Base-by-base conservation (phyloP, 164 flowering plant genomes). In the Vitis rupestris region DNA sequence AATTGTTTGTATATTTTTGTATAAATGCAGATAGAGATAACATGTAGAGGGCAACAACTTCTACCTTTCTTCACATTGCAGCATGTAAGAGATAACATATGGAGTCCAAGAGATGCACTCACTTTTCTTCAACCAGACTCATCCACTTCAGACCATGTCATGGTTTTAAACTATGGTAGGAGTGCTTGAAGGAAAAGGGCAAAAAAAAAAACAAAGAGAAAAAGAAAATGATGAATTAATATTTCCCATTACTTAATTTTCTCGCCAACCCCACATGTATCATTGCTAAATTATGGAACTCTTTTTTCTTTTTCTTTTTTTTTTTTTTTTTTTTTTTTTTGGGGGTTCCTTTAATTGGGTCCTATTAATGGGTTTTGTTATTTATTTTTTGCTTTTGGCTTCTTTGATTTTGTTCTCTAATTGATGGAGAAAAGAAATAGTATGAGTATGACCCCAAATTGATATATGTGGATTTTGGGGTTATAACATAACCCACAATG, bases 31-130 rank as follows among this genome's bases (percentile, higher is more conserved):
- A 68, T 92, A 74, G 95, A 91, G 83, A 86, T 90, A 80, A 87
- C 73, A 82, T 93, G 94, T 78, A 87, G 87, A 87, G 95, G 94
- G 68, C 87, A 89, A 69, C 74, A 76, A 67, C 87, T 92, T n/a
- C 67, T 27, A 65, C 87, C 93, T 14, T 74, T 55, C 67, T 79
- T 87, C 84, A 90, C 94, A 50, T 78, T 90, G 87, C 90, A 90
- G 82, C 88, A 91, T 70, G 91, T 87, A 19, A 78, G 98, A 70
- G 98, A 93, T 78, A 76, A 83, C 74, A 85, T 92, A 61, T 92
- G 98, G 98, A 79, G 80, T 63, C 48, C 81, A 5, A 73, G 84
- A 61, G 82, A 84, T 15, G 76, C 79, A 8, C 59, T 81, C 57
- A 84, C 88, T 76, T 84, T 85, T 76, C 89, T 82, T 82, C 77